These are phyloP conservation scores for Stephanocyclus meneghinianus DNA, from an alignment of 352 stramenopile genomes.

Conservation along the genomic window DNA sequence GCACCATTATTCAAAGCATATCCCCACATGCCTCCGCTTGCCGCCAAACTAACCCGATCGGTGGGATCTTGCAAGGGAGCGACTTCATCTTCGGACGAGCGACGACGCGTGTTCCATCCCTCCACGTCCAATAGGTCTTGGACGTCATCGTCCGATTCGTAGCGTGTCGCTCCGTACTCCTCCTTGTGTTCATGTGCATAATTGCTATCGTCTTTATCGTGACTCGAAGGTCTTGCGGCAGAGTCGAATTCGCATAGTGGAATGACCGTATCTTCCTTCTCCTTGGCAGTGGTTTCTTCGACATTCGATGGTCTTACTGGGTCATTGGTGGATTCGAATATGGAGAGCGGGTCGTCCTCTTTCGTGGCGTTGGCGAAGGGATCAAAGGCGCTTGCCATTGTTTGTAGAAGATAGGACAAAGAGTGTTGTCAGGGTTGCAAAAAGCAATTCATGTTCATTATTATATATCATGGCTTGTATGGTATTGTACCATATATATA, in stretches of 20 bases:
- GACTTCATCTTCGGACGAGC: neutral
- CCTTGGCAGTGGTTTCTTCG: neutral
- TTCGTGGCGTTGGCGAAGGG: neutral
- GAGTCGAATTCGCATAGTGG: no score
- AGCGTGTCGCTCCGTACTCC: neutral
- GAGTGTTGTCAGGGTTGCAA: no score
- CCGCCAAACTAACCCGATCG: neutral
- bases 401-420: neutral
- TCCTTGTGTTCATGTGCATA: neutral
- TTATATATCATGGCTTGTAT: no score
- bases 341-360: constrained; percentile 19
- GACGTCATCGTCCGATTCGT: neutral
- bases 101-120: constrained; percentile 35
- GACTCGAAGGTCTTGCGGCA: neutral
- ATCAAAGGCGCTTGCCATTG: neutral
- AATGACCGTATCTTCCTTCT: no score
- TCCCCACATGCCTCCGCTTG: neutral
- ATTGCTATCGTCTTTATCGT: neutral
- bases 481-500: no score
- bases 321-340: constrained; percentile 8
- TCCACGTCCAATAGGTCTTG: constrained; percentile 25
- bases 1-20: constrained; percentile 5
- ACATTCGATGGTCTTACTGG: neutral
- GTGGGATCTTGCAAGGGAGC: neutral
- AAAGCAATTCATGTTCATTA: no score